A percentile compares a stretch with the other conserved stretches of the same genome.
Conservation (phyloP, 1,139 yeast species). For the Magnusiomyces sp. region DNA sequence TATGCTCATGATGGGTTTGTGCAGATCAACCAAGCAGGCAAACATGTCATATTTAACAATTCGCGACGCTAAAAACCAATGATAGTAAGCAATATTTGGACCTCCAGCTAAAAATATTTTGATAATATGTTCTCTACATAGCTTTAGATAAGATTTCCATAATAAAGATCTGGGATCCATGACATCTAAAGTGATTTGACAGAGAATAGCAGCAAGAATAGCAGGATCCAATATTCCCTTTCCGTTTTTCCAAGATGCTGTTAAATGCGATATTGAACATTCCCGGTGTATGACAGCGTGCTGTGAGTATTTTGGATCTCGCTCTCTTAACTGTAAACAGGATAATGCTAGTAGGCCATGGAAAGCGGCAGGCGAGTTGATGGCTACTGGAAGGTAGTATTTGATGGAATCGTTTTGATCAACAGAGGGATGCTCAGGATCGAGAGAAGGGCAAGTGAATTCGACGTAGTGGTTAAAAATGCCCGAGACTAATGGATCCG, state of each 20-base stretch:
- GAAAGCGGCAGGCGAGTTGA: slow-evolving; percentile 7
- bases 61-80: slow-evolving; percentile 9
- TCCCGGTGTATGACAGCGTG: slow-evolving; percentile 7
- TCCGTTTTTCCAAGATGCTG: background rate
- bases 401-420: slow-evolving; percentile 5
- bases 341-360: slow-evolving; percentile 9
- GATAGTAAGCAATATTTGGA: background rate
- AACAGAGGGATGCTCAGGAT: slow-evolving; percentile 5
- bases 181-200: slow-evolving; percentile 11
- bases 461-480: slow-evolving; percentile 9
- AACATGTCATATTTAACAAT: slow-evolving; percentile 11
- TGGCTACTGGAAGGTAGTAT: slow-evolving; percentile 9
- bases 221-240: slow-evolving; percentile 1
- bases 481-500: slow-evolving; percentile 4
- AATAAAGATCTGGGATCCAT: slow-evolving; percentile 8
- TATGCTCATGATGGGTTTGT: slow-evolving; percentile 8
- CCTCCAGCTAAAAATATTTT: background rate
- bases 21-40: slow-evolving; percentile 7
- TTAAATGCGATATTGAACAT: slow-evolving; percentile 3
- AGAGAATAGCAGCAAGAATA: slow-evolving; percentile 8
- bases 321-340: slow-evolving; percentile 7
- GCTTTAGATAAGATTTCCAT: slow-evolving; percentile 7
- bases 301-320: background rate
- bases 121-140: slow-evolving; percentile 5
- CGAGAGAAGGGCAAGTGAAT: slow-evolving; percentile 10